Evolutionary conservation across 768 basidiomycete genomes (phyloP), one percentile per base, ranked within the genome.

Genomic region (Tulasnella sp.): DNA sequence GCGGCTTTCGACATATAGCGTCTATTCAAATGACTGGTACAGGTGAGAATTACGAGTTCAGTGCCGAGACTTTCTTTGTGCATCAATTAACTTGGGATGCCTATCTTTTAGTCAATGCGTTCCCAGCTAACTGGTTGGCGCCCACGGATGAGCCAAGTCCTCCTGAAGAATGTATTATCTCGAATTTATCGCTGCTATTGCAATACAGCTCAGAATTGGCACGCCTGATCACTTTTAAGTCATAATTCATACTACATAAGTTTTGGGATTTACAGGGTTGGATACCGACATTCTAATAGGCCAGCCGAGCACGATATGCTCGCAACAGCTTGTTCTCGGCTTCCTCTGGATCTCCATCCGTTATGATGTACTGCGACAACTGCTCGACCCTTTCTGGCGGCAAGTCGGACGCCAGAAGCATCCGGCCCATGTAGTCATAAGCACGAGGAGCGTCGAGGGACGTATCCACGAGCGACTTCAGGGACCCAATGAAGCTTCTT

Each of bases 1-100:
- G 11, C 16, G 14, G 16, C n/a, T 28, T 12, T 69, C 11, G 22
- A 11, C 34, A 37, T 69, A 18, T 14, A 69, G 64, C 64, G 34
- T 37, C 34, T 69, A 69, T 31, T n/a, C 22, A 31, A 69, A 69
- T 34, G 64, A 69, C 64, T 69, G 64, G 64, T 69, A 69, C 34
- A 69, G 64, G 64, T 69, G 31, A 69, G 64, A 28, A 3, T 28
- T 22, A 5, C 14, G 9, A n/a, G n/a, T n/a, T n/a, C n/a, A n/a
- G 64, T 28, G 64, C 14, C 28, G 3, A 14, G 11, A 69, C 34
- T 28, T 69, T 16, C 64, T 34, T 28, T 14, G n/a, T 28, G n/a
- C 28, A 69, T 69, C 28, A 69, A 4, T 14, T 31, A 14, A 37
- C 31, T 34, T 69, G 64, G 50, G 50, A 48, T 41, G 41, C 44